These are phyloP conservation scores for Trametes coccinea DNA, from an alignment of 768 basidiomycete genomes.

Conservation along the genomic window DNA sequence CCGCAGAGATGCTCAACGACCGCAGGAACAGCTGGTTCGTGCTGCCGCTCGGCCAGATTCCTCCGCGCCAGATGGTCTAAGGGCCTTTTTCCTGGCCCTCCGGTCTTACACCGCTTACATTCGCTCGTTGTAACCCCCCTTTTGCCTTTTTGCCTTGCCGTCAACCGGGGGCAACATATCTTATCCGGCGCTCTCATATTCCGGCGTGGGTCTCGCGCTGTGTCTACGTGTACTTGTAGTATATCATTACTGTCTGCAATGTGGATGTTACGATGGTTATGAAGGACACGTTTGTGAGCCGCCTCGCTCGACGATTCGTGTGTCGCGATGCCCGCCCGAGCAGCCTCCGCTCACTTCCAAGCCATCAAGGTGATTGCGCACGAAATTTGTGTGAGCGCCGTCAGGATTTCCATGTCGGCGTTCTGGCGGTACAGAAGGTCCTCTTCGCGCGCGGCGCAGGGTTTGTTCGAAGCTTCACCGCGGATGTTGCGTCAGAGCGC, in stretches of 20 bases:
- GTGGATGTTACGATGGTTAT: constrained; percentile 4
- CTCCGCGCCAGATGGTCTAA: constrained; percentile 25
- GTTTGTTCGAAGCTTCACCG: no score
- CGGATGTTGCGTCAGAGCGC: no score
- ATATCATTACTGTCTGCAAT: constrained; percentile 2
- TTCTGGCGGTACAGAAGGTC: no score
- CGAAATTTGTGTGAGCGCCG: no score
- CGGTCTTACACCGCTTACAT: not conserved
- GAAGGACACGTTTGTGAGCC: constrained; percentile 1
- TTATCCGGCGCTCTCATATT: constrained; percentile 10
- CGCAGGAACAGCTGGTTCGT: constrained; percentile 40
- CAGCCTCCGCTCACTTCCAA: no score
- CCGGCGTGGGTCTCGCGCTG: not conserved
- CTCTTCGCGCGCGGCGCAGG: no score
- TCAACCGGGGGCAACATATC: constrained; percentile 10
- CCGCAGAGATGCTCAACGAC: constrained; percentile 40
- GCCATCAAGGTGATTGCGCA: no score
- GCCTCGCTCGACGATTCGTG: not conserved
- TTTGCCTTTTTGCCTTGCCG: not conserved
- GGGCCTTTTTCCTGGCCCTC: not conserved
- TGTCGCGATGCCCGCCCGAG: no score
- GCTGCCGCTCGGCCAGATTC: constrained; percentile 41
- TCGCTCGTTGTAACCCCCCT: constrained; percentile 8
- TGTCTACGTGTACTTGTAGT: constrained; percentile 16
- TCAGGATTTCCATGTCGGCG: no score